Percentiles rank a stretch among this genome's conserved stretches.
Conservation (phyloP, 78 protist species). For the Neovahlkampfia damariscottae region DNA sequence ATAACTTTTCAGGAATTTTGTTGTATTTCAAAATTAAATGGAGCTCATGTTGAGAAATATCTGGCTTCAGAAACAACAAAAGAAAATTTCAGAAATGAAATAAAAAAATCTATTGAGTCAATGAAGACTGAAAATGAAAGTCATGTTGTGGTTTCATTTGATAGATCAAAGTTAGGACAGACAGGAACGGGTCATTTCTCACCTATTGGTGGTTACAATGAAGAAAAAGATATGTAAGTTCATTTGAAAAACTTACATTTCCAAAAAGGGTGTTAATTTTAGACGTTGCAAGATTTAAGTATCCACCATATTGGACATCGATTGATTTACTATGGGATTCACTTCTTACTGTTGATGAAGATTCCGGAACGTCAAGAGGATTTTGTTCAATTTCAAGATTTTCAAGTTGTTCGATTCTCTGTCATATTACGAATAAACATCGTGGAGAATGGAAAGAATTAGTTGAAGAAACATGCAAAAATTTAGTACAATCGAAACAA, state of each 20-base stretch:
- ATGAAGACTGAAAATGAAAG: background rate
- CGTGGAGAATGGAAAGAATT: too few relatives aligned
- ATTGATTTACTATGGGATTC: too few relatives aligned
- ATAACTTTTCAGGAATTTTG: slow-evolving; percentile 20
- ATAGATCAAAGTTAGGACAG: slow-evolving; percentile 23
- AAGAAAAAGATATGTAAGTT: too few relatives aligned
- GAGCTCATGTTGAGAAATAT: background rate
- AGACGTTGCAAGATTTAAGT: slow-evolving; percentile 38
- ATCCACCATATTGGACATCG: slow-evolving; percentile 35
- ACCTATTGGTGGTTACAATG: slow-evolving; percentile 27
- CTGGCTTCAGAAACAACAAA: background rate
- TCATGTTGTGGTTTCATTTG: slow-evolving; percentile 7
- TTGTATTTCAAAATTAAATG: slow-evolving; percentile 11
- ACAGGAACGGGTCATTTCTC: slow-evolving; percentile 41
- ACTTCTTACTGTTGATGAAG: too few relatives aligned
- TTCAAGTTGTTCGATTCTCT: too few relatives aligned
- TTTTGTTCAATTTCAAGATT: too few relatives aligned
- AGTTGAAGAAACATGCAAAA: too few relatives aligned
- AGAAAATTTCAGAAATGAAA: background rate
- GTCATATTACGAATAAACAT: too few relatives aligned
- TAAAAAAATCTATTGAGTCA: background rate
- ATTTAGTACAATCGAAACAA: too few relatives aligned
- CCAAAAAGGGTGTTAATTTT: background rate
- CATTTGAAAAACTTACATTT: too few relatives aligned
- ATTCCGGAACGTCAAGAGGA: too few relatives aligned